A percentile compares a stretch with the other conserved stretches of the same genome.
These are phyloP conservation scores for Aspergillus cristatus DNA, from an alignment of 495 filamentous ascomycete genomes.

Conservation along the genomic window DNA sequence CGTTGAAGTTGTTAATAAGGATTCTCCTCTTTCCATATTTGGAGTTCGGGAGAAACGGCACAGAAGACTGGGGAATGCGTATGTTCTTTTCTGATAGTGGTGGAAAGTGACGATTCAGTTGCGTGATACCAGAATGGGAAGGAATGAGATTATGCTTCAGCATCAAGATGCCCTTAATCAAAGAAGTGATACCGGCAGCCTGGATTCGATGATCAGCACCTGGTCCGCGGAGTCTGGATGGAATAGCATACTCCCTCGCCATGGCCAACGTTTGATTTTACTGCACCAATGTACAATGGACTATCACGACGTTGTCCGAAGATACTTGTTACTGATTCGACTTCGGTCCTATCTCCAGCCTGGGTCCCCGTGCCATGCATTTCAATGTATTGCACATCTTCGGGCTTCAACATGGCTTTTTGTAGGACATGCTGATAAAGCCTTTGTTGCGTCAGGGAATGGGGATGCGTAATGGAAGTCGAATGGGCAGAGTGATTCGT, in stretches of 20 bases:
- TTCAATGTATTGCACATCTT: constrained; percentile 44
- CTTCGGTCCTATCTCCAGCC: constrained; percentile 27
- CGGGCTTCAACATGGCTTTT: constrained; percentile 36
- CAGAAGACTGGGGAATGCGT: constrained; percentile 13
- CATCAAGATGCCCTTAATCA: constrained; percentile 27
- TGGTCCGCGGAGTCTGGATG: too few species aligned
- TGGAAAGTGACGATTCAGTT: too few species aligned
- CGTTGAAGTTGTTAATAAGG: constrained; percentile 31
- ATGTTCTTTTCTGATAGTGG: constrained; percentile 11
- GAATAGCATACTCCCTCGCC: constrained; percentile 21
- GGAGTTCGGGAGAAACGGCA: constrained; percentile 1
- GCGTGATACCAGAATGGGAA: constrained; percentile 23
- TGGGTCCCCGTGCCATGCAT: constrained; percentile 40
- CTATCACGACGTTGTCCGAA: constrained; percentile 14
- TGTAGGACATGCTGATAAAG: constrained; percentile 34
- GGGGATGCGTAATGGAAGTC: constrained; percentile 37
- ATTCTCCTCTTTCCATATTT: constrained; percentile 12
- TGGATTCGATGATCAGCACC: background rate
- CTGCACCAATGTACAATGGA: constrained; percentile 16
- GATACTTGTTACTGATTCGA: constrained; percentile 19
- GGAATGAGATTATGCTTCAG: constrained; percentile 21
- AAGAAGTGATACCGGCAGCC: constrained; percentile 15
- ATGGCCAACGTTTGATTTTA: constrained; percentile 34
- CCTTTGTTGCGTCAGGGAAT: constrained; percentile 38
- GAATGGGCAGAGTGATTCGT: constrained; percentile 42